phyloP scores from a whole-genome alignment of 805 yeast genomes.

The Starmerella asiatica region DNA sequence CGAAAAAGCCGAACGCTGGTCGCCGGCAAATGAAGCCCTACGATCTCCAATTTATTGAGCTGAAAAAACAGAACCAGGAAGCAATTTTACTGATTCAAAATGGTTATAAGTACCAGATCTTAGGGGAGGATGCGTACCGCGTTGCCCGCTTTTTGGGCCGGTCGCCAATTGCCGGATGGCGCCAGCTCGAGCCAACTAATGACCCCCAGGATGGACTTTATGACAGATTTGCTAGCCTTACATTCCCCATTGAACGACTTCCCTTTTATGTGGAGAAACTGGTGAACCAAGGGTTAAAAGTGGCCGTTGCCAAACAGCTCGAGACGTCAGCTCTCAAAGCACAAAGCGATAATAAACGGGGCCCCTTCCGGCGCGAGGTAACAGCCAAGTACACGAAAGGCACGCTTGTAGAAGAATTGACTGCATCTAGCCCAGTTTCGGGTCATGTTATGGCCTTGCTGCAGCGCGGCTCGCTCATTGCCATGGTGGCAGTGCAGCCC shows the following conservation, averaged over 20 bases:
- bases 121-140: constrained; percentile 66
- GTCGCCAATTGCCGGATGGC: constrained; percentile 56
- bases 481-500: constrained; percentile 53
- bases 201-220: constrained; percentile 38
- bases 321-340: constrained; percentile 69
- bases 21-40: constrained; percentile 51
- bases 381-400: constrained; percentile 69
- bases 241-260: constrained; percentile 67
- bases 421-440: constrained; percentile 15
- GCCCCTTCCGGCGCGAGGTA: constrained; percentile 53
- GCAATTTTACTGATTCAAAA: constrained; percentile 71
- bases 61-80: constrained; percentile 49
- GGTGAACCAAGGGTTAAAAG: constrained; percentile 57
- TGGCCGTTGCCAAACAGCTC: constrained; percentile 75
- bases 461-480: constrained; percentile 18
- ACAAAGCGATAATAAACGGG: constrained; percentile 36
- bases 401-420: constrained; percentile 58
- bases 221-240: constrained; percentile 62
- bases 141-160: constrained; percentile 46
- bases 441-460: constrained; percentile 22
- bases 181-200: constrained; percentile 35
- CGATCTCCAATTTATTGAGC: constrained; percentile 59
- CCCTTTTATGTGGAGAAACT: constrained; percentile 65
- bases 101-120: constrained; percentile 83
- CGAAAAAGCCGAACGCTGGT: neutral